Percentiles rank a stretch among this genome's conserved stretches.
phyloP scores from a whole-genome alignment of 2,329 filamentous ascomycete genomes.

The Apiospora marii region DNA sequence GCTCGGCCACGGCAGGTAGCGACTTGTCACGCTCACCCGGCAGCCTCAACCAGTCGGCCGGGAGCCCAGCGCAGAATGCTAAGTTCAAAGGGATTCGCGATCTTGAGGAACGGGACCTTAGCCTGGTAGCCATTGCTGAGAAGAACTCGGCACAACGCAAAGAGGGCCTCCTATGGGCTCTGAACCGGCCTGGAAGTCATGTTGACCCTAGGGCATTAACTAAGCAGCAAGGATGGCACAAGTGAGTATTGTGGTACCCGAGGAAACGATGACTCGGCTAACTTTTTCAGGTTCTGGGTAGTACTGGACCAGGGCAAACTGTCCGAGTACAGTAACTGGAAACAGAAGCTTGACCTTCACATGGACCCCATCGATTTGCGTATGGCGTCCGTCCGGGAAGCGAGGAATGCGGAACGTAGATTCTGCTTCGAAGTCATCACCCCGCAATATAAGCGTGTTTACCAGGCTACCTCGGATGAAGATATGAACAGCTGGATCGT shows the following conservation, averaged over 20 bases:
- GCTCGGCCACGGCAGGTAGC: conserved; percentile 40
- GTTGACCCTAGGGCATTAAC: conserved; percentile 95
- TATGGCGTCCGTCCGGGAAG: conserved; percentile 96
- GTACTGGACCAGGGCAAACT: conserved; percentile 96
- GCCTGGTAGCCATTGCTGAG: conserved; percentile 59
- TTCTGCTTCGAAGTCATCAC: conserved; percentile 99
- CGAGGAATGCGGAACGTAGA: conserved; percentile 89
- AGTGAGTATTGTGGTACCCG: conserved; percentile 63
- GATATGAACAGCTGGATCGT: conserved; percentile 98
- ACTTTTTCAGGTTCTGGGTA: conserved; percentile 83
- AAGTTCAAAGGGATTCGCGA: conserved; percentile 94
- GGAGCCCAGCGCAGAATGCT: conserved; percentile 60
- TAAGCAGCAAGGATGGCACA: conserved; percentile 98
- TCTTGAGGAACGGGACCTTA: conserved; percentile 82
- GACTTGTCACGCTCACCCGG: conserved; percentile 67
- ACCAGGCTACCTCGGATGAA: conserved; percentile 96
- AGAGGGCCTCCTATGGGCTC: conserved; percentile 92
- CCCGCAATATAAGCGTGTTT: conserved; percentile 93
- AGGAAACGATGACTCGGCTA: background rate
- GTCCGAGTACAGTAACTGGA: conserved; percentile 99
- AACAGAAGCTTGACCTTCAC: conserved; percentile 93
- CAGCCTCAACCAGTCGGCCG: conserved; percentile 53
- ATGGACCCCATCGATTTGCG: conserved; percentile 98
- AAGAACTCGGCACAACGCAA: conserved; percentile 77
- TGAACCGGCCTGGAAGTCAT: conserved; percentile 91